Percentiles rank a stretch among this genome's conserved stretches.
phyloP scores from a whole-genome alignment of 768 basidiomycete species.

The Naematelia aurantialba region DNA sequence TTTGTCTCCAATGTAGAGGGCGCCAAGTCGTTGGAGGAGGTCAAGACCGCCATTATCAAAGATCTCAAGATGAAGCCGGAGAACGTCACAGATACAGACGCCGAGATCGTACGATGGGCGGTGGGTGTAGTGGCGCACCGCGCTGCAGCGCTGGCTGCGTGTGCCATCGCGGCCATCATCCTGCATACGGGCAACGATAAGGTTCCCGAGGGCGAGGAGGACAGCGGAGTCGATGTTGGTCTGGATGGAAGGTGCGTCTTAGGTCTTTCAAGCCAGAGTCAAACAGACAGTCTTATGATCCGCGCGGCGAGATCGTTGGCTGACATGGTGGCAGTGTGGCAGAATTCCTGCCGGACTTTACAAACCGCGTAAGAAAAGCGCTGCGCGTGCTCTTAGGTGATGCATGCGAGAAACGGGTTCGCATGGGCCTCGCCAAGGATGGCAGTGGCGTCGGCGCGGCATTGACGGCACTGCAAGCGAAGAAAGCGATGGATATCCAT shows the following conservation, averaged over 20 bases:
- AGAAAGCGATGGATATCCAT: constrained; percentile 54
- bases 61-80: constrained; percentile 61
- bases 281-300: too few species aligned
- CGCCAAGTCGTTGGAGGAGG: constrained; percentile 58
- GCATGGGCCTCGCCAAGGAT: constrained; percentile 92
- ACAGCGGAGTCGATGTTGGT: constrained; percentile 66
- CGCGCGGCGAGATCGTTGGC: too few species aligned
- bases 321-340: constrained; percentile 61
- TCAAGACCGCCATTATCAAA: constrained; percentile 58
- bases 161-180: constrained; percentile 79
- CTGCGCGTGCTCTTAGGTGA: constrained; percentile 71
- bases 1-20: constrained; percentile 78
- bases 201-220: constrained; percentile 57
- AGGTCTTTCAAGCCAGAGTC: too few species aligned
- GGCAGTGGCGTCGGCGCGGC: constrained; percentile 96
- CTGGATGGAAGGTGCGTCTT: constrained; percentile 79
- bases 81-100: constrained; percentile 56
- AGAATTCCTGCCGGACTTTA: constrained; percentile 87
- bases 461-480: constrained; percentile 76
- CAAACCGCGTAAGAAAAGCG: constrained; percentile 68
- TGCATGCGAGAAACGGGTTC: constrained; percentile 71
- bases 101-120: constrained; percentile 75
- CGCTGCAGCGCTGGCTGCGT: constrained; percentile 76
- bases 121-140: constrained; percentile 72
- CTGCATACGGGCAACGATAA: constrained; percentile 72